These are phyloP conservation scores for Carex myosuroides DNA, from an alignment of 176 grass and related monocot genomes.

Conservation along the genomic window DNA sequence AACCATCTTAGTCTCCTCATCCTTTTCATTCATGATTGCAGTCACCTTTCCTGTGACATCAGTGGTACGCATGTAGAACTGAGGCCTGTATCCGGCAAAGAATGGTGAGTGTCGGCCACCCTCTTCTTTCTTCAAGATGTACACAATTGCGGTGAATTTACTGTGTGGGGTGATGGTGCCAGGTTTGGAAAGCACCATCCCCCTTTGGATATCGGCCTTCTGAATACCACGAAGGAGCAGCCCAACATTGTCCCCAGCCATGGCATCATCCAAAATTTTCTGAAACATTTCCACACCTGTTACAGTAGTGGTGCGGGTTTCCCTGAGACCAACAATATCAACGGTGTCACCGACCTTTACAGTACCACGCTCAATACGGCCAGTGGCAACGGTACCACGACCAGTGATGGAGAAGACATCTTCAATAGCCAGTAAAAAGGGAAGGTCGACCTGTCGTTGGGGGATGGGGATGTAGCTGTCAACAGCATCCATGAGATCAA, in stretches of 20 bases:
- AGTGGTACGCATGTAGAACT: conserved; percentile 93
- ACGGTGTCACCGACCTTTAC: conserved; percentile 67
- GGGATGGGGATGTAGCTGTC: conserved; percentile 73
- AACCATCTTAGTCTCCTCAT: conserved; percentile 91
- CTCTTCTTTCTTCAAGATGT: conserved; percentile 89
- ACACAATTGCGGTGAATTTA: conserved; percentile 82
- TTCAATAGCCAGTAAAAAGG: conserved; percentile 78
- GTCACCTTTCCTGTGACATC: conserved; percentile 71
- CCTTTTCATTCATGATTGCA: conserved; percentile 85
- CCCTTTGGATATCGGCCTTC: conserved; percentile 72
- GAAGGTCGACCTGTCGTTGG: conserved; percentile 72
- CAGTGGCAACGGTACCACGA: conserved; percentile 74
- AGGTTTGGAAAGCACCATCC: conserved; percentile 67
- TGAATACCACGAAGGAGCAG: conserved; percentile 70
- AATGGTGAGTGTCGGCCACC: conserved; percentile 84
- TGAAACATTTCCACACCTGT: conserved; percentile 97
- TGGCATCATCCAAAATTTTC: conserved; percentile 85
- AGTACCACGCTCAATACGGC: conserved; percentile 80
- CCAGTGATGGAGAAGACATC: conserved; percentile 97
- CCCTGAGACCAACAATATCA: conserved; percentile 64
- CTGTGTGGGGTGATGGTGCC: conserved; percentile 81
- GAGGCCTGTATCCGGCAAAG: conserved; percentile 73
- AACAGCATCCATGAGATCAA: conserved; percentile 43
- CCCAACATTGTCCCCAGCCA: conserved; percentile 80
- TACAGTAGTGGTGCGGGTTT: conserved; percentile 61